Evolutionary conservation across 129 eudicot species (phyloP), one percentile per base, ranked within the genome.

Genomic region (Lonicera japonica): DNA sequence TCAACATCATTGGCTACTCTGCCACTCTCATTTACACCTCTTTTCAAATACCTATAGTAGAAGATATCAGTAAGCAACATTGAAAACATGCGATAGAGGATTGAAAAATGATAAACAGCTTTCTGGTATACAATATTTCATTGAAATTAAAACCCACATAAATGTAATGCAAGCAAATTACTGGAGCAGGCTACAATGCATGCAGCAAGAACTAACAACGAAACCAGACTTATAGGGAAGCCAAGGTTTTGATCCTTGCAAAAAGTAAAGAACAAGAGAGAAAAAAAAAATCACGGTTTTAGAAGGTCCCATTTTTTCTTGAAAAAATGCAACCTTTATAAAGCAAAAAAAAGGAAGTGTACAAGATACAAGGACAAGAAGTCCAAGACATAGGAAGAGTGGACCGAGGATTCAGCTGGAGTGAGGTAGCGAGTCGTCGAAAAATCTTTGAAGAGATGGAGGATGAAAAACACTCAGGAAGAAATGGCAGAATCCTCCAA

Each of bases 1-100:
- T 89, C 96, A 10, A 89, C 96, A 61, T 85, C 94, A 77, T 89
- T 89, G 16, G 96, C 96, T 23, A 83, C 96, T 64, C 80, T 80
- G 38, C 96, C 96, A 23, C 60, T 64, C 70, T 85, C 87, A 59
- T 89, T 82, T 62, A 89, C 96, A 50, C 96, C 96, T 52, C 96
- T 82, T 78, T 85, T 89, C 58, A 84, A 62, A 67, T 88, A 88
- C 78, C 96, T 88, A 58, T 36, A 70, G 18, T 15, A 60, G 43
- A 45, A 57, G 22, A 17, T 11, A 58, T 39, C 3, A 22, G 6
- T 21, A 12, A 39, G 16, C 4, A 45, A 12, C 34, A 58, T 17
- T 21, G 34, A 12, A 54, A 55, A 55, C 54, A 19, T 29, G 36
- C 2, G 6, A 29, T 5, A 58, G 9, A 24, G 14, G 58, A 43